phyloP scores from a whole-genome alignment of 2,329 filamentous ascomycete species.

The Myriosclerotinia scirpicola region DNA sequence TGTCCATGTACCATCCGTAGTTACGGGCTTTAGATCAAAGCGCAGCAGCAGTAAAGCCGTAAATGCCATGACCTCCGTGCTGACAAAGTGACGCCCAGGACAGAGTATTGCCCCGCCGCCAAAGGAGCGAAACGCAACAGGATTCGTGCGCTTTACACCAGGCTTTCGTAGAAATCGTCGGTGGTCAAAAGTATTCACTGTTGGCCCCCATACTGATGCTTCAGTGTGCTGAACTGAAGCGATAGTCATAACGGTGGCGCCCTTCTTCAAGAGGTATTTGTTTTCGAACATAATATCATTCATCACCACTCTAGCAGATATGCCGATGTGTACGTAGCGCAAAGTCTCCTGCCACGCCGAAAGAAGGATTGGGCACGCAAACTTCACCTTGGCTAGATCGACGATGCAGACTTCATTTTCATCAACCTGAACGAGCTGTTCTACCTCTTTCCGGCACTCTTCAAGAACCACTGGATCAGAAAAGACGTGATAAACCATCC shows the following conservation, averaged over 20 bases:
- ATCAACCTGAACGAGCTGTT: slow-evolving; percentile 26
- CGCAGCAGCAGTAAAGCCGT: not conserved
- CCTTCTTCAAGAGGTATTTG: slow-evolving; percentile 47
- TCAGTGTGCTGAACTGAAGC: slow-evolving; percentile 45
- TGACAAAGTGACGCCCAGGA: slow-evolving; percentile 41
- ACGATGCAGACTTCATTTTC: slow-evolving; percentile 17
- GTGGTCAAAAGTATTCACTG: slow-evolving; percentile 45
- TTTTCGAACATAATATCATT: slow-evolving; percentile 45
- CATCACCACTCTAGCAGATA: slow-evolving; percentile 44
- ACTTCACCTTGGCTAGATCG: slow-evolving; percentile 22
- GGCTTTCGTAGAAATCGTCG: slow-evolving; percentile 42
- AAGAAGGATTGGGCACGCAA: slow-evolving; percentile 38
- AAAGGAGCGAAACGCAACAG: slow-evolving; percentile 39
- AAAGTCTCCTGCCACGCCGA: slow-evolving; percentile 47
- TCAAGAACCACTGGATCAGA: slow-evolving; percentile 35
- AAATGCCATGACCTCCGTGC: slow-evolving; percentile 1
- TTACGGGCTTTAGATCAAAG: slow-evolving; percentile 2
- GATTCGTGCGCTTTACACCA: slow-evolving; percentile 24
- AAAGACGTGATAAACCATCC: slow-evolving; percentile 42
- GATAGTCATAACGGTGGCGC: slow-evolving; percentile 45
- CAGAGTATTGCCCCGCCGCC: slow-evolving; percentile 43
- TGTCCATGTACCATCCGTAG: not conserved
- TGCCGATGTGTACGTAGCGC: slow-evolving; percentile 43
- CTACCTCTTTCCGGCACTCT: slow-evolving; percentile 38
- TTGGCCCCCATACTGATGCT: slow-evolving; percentile 45